These are phyloP conservation scores for Corchorus capsularis DNA, from an alignment of 345 rosid species.

Conservation along the genomic window DNA sequence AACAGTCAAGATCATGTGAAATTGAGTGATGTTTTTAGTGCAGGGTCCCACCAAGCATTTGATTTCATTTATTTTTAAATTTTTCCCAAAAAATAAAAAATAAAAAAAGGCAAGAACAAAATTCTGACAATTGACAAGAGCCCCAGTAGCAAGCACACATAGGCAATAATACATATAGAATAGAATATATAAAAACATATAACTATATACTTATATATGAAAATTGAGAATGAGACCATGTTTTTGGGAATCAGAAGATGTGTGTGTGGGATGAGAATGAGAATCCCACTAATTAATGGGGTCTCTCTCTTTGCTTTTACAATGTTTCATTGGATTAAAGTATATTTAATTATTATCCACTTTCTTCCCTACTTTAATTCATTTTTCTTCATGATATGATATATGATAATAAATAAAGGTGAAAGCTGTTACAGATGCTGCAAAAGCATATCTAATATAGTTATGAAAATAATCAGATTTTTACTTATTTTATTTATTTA, in stretches of 20 bases:
- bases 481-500: no score
- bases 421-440: neutral
- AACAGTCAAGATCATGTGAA: conserved; percentile 22
- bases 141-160: neutral
- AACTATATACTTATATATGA: no score
- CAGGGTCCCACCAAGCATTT: conserved; percentile 68
- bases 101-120: neutral
- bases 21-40: conserved; percentile 39
- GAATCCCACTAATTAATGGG: conserved; percentile 61
- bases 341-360: conserved; percentile 20
- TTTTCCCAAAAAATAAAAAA: no score
- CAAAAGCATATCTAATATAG: neutral
- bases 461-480: no score
- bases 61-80: neutral
- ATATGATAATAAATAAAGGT: neutral
- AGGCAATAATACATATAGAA: no score
- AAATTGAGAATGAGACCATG: no score
- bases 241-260: neutral
- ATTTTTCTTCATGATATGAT: neutral
- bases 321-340: conserved; percentile 16
- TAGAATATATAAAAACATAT: no score
- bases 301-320: conserved; percentile 19
- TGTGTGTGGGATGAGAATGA: conserved; percentile 48
- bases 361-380: neutral
- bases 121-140: conserved; percentile 20